These are phyloP conservation scores for Eucalyptus melliodora DNA, from an alignment of 345 rosid species.

Conservation along the genomic window DNA sequence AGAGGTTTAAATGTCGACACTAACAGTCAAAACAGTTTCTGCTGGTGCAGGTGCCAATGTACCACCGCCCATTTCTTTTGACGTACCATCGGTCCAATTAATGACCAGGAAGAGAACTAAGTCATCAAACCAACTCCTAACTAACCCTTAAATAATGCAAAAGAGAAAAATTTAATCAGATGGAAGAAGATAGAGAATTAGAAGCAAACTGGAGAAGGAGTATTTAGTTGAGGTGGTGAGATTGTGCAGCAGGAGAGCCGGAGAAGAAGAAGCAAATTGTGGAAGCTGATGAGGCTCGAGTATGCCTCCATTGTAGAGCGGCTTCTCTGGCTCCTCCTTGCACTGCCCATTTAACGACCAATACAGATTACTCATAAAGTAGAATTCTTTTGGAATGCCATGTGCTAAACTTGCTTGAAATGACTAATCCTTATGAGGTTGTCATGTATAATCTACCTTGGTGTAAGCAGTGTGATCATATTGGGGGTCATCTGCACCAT, in stretches of 20 bases:
- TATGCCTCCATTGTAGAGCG: slow-evolving; percentile 74
- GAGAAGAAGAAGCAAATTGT: slow-evolving; percentile 7
- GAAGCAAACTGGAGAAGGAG: slow-evolving; percentile 64
- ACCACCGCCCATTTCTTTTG: background rate
- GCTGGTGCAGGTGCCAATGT: background rate
- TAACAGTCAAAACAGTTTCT: background rate
- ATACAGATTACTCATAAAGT: background rate
- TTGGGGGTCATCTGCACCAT: slow-evolving; percentile 32
- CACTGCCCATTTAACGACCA: slow-evolving; percentile 35
- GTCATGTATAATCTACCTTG: slow-evolving; percentile 24
- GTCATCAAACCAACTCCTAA: background rate
- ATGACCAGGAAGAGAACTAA: background rate
- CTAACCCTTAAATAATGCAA: background rate
- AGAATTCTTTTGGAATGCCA: background rate
- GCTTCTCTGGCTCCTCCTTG: slow-evolving; percentile 35
- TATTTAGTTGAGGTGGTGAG: slow-evolving; percentile 38
- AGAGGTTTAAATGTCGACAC: background rate
- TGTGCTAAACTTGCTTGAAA: background rate
- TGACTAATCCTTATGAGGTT: background rate
- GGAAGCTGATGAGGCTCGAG: slow-evolving; percentile 5
- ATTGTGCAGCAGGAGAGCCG: slow-evolving; percentile 42
- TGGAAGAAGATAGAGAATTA: background rate
- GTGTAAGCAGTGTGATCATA: slow-evolving; percentile 69
- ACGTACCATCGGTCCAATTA: background rate
- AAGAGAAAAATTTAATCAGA: background rate